A percentile compares a stretch with the other conserved stretches of the same genome.
These are phyloP conservation scores for Bjerkandera adusta DNA, from an alignment of 1,284 basidiomycete species.

Conservation along the genomic window DNA sequence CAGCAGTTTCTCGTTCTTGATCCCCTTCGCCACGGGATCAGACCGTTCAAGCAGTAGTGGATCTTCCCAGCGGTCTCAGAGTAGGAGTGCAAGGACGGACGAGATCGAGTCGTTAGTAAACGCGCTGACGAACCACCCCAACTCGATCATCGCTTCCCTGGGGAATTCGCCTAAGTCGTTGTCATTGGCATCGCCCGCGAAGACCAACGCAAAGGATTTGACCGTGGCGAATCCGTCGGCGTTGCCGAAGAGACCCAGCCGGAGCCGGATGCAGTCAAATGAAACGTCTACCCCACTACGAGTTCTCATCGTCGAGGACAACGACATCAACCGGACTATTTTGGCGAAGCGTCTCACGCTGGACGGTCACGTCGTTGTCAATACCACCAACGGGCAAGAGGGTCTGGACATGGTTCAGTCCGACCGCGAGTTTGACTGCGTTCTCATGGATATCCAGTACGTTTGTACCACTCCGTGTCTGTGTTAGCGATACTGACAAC, in stretches of 20 bases:
- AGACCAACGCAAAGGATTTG: no score
- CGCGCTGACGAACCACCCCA: constrained; percentile 40
- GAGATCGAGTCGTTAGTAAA: constrained; percentile 71
- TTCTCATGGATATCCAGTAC: constrained; percentile 86
- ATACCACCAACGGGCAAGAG: constrained; percentile 78
- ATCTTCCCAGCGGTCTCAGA: constrained; percentile 19
- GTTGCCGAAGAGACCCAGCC: constrained; percentile 5
- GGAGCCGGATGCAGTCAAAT: background rate
- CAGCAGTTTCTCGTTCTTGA: constrained; percentile 72
- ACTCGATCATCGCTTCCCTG: background rate
- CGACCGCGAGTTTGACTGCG: constrained; percentile 69
- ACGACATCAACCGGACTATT: constrained; percentile 76
- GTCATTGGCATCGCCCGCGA: no score
- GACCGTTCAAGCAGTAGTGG: constrained; percentile 20
- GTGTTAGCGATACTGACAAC: background rate
- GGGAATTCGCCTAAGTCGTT: no score
- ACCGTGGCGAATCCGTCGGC: no score
- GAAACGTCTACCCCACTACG: constrained; percentile 38
- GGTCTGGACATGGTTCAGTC: constrained; percentile 59
- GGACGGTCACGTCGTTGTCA: constrained; percentile 68
- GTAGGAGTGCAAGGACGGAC: constrained; percentile 21
- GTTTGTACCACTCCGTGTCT: constrained; percentile 26
- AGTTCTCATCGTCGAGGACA: constrained; percentile 77
- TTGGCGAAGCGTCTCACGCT: constrained; percentile 67
- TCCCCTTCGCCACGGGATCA: constrained; percentile 50